Evolutionary conservation across 2,329 filamentous ascomycete species (phyloP), one percentile per base, ranked within the genome.

Genomic region (Mollisiaceae sp.): DNA sequence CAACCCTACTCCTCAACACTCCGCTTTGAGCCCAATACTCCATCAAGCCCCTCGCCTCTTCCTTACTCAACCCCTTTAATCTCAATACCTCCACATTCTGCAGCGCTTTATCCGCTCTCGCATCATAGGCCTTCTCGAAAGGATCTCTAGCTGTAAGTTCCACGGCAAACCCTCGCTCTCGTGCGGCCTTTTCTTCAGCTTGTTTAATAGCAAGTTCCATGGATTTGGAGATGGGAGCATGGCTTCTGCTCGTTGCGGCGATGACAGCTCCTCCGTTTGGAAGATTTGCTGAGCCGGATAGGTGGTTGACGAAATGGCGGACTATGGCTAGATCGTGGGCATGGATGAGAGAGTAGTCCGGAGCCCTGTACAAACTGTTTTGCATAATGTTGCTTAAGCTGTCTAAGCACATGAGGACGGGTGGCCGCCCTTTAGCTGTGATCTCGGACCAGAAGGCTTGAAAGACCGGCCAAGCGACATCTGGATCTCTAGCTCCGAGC

Each of bases 11-110:
- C 69, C 91, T 86, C 75, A 97, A 77, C 76, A 97, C 82, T 14
- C 94, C 95, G 77, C 92, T 96, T 41, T 87, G 88, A 5, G 92
- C 93, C 83, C 94, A 98, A 80, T 97, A 98, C 81, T 97, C 93
- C 88, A 98, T 90, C 72, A 97, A 82, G 0, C 88, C 85, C 66
- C 90, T 86, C 12, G 92, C 89, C 79, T 98, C 94, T 11, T 14
- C 79, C 78, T 89, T 91, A 72, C 82, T 89, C 70, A 97, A 74
- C 9, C 92, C 91, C 50, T 85, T 83, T 22, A 97, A 75, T 22
- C 85, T 83, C 61, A 89, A 69, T 1, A 88, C 79, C 65, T 80
- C 77, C 47, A 84, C 80, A 54, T 81, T 81, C 68, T 82, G 78
- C 60, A 90, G 78, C 1, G 79, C 79, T 24, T 82, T 82, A 69